Conservation (phyloP, 1,284 basidiomycete species). For the Tetrapyrgos nigripes region DNA sequence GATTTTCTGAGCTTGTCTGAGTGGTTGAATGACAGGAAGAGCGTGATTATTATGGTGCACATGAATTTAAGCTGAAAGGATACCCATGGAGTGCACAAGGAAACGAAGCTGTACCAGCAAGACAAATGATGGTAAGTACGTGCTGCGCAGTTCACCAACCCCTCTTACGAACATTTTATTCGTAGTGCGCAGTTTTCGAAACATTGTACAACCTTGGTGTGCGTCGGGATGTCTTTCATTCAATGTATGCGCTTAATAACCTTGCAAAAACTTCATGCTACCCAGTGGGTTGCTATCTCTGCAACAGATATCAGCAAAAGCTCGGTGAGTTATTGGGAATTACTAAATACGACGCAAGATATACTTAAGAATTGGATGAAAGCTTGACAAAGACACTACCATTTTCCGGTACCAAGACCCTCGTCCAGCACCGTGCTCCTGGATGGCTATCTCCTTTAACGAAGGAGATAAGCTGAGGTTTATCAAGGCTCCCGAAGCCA, state of each 20-base stretch:
- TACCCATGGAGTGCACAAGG: neutral
- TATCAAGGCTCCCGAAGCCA: constrained; percentile 8
- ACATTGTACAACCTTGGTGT: neutral
- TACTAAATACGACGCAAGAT: no score
- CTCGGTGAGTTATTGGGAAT: no score
- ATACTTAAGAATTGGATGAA: neutral
- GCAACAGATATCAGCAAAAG: neutral
- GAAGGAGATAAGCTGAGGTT: constrained; percentile 2
- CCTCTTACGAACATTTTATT: neutral
- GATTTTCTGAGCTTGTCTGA: no score
- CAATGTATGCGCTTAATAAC: neutral
- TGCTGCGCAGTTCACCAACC: neutral
- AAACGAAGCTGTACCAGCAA: neutral
- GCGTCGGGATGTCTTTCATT: neutral
- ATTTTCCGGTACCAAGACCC: constrained; percentile 13
- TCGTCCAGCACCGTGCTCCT: constrained; percentile 3
- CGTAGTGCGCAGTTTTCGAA: neutral
- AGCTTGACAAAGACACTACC: constrained; percentile 10
- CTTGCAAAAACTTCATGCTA: neutral
- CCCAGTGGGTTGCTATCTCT: neutral
- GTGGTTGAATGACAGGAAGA: neutral
- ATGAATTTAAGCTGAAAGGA: neutral
- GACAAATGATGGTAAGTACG: neutral
- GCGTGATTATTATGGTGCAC: neutral
- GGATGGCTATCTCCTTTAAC: constrained; percentile 14